Conservation (phyloP, 352 stramenopile species). For the Globisporangium acanthophoron region DNA sequence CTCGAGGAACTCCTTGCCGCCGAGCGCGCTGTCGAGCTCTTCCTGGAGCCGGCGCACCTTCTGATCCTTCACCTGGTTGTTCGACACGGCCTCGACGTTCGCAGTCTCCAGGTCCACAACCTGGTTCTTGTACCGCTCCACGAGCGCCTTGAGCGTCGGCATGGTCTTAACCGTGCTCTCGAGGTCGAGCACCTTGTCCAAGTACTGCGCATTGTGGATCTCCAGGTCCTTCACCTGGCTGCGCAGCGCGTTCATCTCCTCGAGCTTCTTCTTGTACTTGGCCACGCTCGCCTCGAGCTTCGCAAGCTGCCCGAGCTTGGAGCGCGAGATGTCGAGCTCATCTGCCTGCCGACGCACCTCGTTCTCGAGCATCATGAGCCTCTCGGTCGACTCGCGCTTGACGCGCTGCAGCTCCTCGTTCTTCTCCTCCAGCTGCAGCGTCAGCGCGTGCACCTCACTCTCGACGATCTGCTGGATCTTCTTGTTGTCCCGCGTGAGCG, state of each 20-base stretch:
- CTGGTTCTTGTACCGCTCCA: slow-evolving; percentile 88
- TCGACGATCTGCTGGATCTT: slow-evolving; percentile 88
- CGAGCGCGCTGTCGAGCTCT: slow-evolving; percentile 73
- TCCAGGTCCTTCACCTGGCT: slow-evolving; percentile 76
- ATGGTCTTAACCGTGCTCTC: slow-evolving; percentile 87
- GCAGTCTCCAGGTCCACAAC: slow-evolving; percentile 82
- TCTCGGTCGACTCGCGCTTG: slow-evolving; percentile 70
- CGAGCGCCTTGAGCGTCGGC: slow-evolving; percentile 63
- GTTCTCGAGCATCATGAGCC: slow-evolving; percentile 76
- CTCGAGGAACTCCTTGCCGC: slow-evolving; percentile 83
- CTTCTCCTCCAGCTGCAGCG: slow-evolving; percentile 73
- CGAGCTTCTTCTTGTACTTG: slow-evolving; percentile 86
- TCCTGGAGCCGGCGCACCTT: slow-evolving; percentile 80
- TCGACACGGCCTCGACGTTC: slow-evolving; percentile 75
- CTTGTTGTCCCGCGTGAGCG: slow-evolving; percentile 78
- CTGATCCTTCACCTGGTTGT: slow-evolving; percentile 74
- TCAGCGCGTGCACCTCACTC: slow-evolving; percentile 69
- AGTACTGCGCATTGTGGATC: slow-evolving; percentile 68
- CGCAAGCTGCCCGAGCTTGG: slow-evolving; percentile 69
- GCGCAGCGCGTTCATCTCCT: slow-evolving; percentile 80
- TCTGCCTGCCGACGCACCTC: slow-evolving; percentile 83
- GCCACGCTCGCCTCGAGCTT: slow-evolving; percentile 75
- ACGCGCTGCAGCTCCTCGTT: slow-evolving; percentile 64
- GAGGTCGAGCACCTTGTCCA: slow-evolving; percentile 81
- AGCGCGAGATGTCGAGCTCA: slow-evolving; percentile 84